phyloP scores from a whole-genome alignment of 2,329 filamentous ascomycete genomes.

The Triangularia verruculosa region DNA sequence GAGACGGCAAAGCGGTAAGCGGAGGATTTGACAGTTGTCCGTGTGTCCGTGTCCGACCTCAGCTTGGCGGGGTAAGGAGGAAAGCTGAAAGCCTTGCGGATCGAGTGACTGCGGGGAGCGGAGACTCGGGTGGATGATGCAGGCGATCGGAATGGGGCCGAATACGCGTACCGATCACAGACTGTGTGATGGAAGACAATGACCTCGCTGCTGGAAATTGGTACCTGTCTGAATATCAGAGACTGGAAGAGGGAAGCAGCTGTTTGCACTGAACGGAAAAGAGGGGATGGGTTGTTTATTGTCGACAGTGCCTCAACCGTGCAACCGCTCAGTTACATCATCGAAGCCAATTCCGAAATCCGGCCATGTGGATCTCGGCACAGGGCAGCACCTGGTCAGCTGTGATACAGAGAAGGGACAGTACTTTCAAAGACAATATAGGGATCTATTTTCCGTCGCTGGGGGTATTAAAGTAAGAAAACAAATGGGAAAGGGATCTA shows the following conservation, averaged over 20 bases:
- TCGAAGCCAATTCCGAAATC: not conserved
- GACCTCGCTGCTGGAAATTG: no score
- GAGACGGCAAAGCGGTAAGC: not conserved
- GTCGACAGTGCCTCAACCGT: not conserved
- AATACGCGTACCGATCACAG: not conserved
- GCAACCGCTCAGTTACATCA: no score
- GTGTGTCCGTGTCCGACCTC: not conserved
- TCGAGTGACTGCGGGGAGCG: not conserved
- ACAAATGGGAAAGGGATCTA: no score
- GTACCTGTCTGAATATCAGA: no score
- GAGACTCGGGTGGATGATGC: not conserved
- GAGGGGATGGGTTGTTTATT: not conserved
- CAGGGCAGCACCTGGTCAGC: no score
- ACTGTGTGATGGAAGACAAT: not conserved
- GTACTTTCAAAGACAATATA: not conserved
- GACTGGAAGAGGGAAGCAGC: no score
- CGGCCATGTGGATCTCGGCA: not conserved
- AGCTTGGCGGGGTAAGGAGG: not conserved
- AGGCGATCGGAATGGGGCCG: not conserved
- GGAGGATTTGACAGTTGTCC: not conserved
- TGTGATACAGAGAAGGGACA: no score
- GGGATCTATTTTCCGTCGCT: not conserved
- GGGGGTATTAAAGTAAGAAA: not conserved
- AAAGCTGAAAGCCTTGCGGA: not conserved
- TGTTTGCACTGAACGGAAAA: not conserved